Base-by-base conservation (phyloP, 192 early-diverging fungal genomes). In the Gigaspora rosea region DNA sequence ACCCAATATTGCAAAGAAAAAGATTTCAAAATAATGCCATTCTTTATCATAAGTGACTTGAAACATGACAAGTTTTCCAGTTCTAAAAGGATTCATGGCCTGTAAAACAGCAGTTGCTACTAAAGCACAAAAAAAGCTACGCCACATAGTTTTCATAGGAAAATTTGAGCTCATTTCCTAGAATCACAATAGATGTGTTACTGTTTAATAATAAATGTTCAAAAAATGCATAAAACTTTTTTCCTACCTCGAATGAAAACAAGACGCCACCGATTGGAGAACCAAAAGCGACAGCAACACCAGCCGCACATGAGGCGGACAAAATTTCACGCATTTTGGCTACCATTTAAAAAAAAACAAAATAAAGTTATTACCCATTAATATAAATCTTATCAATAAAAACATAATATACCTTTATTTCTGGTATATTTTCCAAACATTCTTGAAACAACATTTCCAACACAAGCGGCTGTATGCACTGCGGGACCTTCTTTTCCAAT, bases 201-300 rank as follows among this genome's bases (percentile, higher is more conserved):
- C 1, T 1, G 27, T 27, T 27, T 27, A 27, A 27, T 27, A 27
- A 27, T 27, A 27, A 27, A 27, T 27, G 27, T 27, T 27, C 27
- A 27, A 27, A 27, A 27, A 27, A 27, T 27, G 27, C 27, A 27
- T 27, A 27, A 27, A 27, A 27, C 27, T 27, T 27, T 27, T 6
- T 47, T 5, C 54, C 9, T 80, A 85, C 84, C 77, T 89, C 88
- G 27, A 88, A 80, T 9, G 86, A 85, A 78, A 93, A 92, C 9
- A 94, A 78, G 32, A 95, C 92, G 20, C 92, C 92, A 0, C 91
- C 97, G 71, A 98, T 96, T 1, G 97, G 97, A 33, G 96, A 93
- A 0, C 98, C 98, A 87, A 99, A 98, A 7, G 97, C 97, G 6
- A 97, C 95, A 0, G 95, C 94, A 9, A 98, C 93, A n/a, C 97